A percentile compares a stretch with the other conserved stretches of the same genome.
Conservation (phyloP, 352 stramenopile genomes). For the Phytophthora syringae region DNA sequence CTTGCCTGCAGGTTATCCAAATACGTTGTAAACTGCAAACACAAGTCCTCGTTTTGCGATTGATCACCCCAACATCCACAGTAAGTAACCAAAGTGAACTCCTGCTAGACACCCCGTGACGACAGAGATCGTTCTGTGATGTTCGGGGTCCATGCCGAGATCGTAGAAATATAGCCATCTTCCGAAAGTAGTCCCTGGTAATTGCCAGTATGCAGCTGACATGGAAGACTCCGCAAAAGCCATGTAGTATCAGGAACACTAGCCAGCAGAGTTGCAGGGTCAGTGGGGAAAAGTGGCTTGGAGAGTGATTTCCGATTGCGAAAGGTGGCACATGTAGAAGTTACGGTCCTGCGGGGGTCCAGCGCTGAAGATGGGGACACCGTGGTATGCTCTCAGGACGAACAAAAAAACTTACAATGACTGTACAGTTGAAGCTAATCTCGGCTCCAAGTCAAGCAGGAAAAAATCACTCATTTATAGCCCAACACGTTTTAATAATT, state of each 20-base stretch:
- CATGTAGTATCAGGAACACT: slow-evolving; percentile 13
- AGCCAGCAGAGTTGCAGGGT: slow-evolving; percentile 1
- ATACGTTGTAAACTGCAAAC: slow-evolving; percentile 21
- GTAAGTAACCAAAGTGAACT: slow-evolving; percentile 8
- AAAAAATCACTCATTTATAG: not conserved
- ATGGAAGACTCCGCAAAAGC: slow-evolving; percentile 8
- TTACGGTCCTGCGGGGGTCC: not conserved
- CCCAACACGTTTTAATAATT: not conserved
- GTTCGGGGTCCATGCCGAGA: slow-evolving; percentile 13
- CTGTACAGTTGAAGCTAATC: not conserved
- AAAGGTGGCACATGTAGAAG: not conserved
- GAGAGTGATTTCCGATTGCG: not conserved
- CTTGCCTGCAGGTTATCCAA: not conserved
- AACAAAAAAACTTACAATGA: not conserved
- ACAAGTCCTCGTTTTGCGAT: slow-evolving; percentile 2
- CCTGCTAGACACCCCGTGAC: slow-evolving; percentile 5
- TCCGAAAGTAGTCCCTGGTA: slow-evolving; percentile 10
- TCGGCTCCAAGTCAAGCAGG: not conserved
- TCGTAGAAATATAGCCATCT: slow-evolving; percentile 18
- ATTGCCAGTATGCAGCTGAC: slow-evolving; percentile 9
- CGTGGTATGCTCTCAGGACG: not conserved
- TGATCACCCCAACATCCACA: slow-evolving; percentile 23
- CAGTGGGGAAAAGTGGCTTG: slow-evolving; percentile 3
- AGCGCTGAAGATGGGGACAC: not conserved
- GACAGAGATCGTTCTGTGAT: slow-evolving; percentile 20